These are phyloP conservation scores for Fusarium nodosum DNA, from an alignment of 2,329 filamentous ascomycete species.

Conservation along the genomic window DNA sequence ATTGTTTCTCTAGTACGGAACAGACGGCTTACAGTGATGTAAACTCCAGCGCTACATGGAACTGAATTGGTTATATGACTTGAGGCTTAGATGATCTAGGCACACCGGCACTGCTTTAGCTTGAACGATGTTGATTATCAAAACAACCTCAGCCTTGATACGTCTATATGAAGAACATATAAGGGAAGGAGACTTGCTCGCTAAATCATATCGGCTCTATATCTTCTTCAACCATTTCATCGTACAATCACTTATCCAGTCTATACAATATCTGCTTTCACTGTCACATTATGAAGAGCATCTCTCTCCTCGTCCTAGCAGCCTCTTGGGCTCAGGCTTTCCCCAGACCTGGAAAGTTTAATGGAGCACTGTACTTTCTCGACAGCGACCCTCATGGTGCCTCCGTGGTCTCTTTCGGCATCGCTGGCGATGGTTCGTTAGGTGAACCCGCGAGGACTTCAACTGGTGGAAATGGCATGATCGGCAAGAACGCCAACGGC, in stretches of 20 bases:
- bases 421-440: background rate
- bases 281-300: background rate
- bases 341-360: background rate
- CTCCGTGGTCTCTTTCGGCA: constrained; percentile 14
- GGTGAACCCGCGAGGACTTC: background rate
- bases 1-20: background rate
- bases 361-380: constrained; percentile 8
- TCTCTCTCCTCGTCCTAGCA: background rate
- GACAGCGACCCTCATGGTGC: constrained; percentile 22
- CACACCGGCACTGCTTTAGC: too few relatives aligned
- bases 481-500: constrained; percentile 3
- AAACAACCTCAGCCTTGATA: background rate
- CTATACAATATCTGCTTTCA: rapidly evolving
- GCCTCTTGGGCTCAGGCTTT: background rate
- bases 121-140: background rate
- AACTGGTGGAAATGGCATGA: constrained; percentile 3
- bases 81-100: background rate
- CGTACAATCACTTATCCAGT: background rate
- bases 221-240: too few relatives aligned
- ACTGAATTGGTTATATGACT: background rate
- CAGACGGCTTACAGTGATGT: too few relatives aligned
- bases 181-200: background rate
- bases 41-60: background rate
- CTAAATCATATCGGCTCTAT: too few relatives aligned
- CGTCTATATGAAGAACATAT: background rate